Conservation (phyloP, 495 filamentous ascomycete genomes). For the Rhypophila decipiens region DNA sequence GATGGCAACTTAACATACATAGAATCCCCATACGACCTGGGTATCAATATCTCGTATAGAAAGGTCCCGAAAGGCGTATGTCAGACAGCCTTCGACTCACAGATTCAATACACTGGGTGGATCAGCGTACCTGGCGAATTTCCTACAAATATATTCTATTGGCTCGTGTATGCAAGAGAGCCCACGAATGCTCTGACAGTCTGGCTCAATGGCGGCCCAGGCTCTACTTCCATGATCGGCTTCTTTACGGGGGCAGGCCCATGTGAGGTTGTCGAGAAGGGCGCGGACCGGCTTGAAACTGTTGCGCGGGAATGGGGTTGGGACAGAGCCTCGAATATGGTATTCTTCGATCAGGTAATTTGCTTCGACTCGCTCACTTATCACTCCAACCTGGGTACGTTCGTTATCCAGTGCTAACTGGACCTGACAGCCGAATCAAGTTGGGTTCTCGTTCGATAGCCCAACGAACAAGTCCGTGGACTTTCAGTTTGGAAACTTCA, state of each 20-base stretch:
- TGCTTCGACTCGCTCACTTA: constrained; percentile 25
- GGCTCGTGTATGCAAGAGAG: constrained; percentile 64
- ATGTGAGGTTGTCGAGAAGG: constrained; percentile 40
- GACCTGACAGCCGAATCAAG: constrained; percentile 43
- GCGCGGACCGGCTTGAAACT: constrained; percentile 43
- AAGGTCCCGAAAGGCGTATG: constrained; percentile 50
- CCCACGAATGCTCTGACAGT: constrained; percentile 56
- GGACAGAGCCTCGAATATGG: constrained; percentile 67
- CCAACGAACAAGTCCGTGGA: constrained; percentile 46
- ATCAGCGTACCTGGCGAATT: constrained; percentile 45
- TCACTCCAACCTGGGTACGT: constrained; percentile 36
- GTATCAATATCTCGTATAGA: constrained; percentile 56
- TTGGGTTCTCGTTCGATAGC: constrained; percentile 51
- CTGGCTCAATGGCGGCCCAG: constrained; percentile 66
- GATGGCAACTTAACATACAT: constrained; percentile 41
- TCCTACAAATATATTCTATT: constrained; percentile 68
- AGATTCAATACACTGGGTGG: constrained; percentile 49
- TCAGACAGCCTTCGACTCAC: constrained; percentile 47
- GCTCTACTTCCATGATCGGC: constrained; percentile 59
- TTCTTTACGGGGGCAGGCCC: constrained; percentile 55
- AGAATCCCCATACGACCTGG: constrained; percentile 48
- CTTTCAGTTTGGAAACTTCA: constrained; percentile 26
- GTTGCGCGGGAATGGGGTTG: constrained; percentile 49
- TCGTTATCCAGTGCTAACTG: constrained; percentile 10
- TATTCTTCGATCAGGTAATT: constrained; percentile 60